A percentile compares a stretch with the other conserved stretches of the same genome.
phyloP scores from a whole-genome alignment of 495 filamentous ascomycete genomes.

The Neurospora sublineolata region DNA sequence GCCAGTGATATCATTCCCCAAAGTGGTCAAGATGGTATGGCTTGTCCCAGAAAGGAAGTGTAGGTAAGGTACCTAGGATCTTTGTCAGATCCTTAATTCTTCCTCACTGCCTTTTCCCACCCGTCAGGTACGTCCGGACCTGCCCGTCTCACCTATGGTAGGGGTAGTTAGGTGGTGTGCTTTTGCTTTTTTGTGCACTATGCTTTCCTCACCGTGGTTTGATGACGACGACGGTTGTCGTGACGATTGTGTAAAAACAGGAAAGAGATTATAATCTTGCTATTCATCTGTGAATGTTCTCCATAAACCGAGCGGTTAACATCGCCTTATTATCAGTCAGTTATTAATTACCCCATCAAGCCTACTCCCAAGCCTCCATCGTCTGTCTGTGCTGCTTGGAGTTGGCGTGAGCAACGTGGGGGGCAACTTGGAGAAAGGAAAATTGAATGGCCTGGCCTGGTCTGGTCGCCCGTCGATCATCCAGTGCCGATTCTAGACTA shows the following conservation, averaged over 20 bases:
- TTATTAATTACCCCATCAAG: not conserved
- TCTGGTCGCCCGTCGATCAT: not conserved
- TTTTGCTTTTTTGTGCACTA: not conserved
- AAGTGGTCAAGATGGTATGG: not conserved
- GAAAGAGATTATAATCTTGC: not conserved
- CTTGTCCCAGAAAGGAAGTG: not conserved
- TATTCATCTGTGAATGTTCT: not conserved
- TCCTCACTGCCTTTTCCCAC: not conserved
- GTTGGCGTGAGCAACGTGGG: not conserved
- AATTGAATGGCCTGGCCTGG: not conserved
- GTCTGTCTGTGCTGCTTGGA: not conserved
- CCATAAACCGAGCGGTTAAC: not conserved
- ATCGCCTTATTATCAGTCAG: not conserved
- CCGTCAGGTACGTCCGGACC: not conserved
- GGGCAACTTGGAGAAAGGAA: not conserved
- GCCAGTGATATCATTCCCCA: not conserved
- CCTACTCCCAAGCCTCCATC: not conserved
- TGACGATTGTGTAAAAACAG: not conserved
- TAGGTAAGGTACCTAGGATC: not conserved
- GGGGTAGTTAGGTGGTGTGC: too few relatives aligned
- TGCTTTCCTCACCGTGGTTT: not conserved
- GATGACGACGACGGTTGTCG: not conserved
- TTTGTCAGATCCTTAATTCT: constrained; percentile 13
- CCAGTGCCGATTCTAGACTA: not conserved
- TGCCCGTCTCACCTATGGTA: not conserved